Conservation (phyloP, 345 rosid species). For the Salix arbutifolia region DNA sequence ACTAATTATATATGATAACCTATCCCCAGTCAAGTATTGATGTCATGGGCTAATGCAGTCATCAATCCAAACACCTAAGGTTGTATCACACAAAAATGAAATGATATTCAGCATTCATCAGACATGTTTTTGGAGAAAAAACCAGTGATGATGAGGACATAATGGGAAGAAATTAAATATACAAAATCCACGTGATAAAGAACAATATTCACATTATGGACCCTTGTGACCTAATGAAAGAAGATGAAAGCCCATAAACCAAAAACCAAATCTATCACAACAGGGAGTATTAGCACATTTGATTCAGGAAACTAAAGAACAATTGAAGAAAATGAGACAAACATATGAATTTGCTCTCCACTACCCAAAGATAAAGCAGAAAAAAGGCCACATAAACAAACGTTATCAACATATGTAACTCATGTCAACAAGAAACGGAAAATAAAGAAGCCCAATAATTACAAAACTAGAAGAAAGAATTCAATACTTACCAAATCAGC, state of each 20-base stretch:
- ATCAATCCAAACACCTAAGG: neutral
- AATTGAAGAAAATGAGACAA: neutral
- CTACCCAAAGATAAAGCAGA: neutral
- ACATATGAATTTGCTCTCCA: neutral
- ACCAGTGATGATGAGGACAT: neutral
- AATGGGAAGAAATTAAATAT: neutral
- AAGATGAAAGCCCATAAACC: neutral
- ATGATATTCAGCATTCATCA: neutral
- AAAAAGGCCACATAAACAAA: neutral
- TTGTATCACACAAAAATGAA: neutral
- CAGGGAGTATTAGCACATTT: neutral
- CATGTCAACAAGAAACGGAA: neutral
- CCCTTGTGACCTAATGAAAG: neutral
- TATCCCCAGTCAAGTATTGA: neutral
- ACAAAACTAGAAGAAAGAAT: neutral
- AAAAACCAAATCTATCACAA: neutral
- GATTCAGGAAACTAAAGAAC: neutral
- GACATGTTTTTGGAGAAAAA: neutral
- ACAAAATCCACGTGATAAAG: neutral
- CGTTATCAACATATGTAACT: neutral
- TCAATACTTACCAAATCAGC: conserved; percentile 75
- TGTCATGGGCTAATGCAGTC: neutral
- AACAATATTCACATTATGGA: neutral
- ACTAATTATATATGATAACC: neutral
- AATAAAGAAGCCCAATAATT: neutral